Evolutionary conservation across 257 asterid species (phyloP).

Genomic region (Solanum appendiculatum): DNA sequence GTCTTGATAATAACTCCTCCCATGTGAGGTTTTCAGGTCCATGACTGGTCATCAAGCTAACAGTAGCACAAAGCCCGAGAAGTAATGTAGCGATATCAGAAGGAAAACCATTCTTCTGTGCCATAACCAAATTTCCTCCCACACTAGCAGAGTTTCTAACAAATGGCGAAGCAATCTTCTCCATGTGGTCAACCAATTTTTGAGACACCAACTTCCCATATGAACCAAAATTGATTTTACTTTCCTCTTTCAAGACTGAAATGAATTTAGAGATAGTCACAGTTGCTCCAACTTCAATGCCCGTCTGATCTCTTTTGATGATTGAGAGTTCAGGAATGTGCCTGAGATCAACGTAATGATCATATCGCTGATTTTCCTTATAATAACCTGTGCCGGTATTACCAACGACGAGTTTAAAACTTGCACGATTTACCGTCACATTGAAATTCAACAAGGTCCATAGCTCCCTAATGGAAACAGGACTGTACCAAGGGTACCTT

Average conservation of each 20-base stretch:
- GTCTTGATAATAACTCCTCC: conserved; percentile 42
- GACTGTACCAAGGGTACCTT: conserved; percentile 49
- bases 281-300: conserved; percentile 59
- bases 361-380: conserved; percentile 32
- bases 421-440: conserved; percentile 8
- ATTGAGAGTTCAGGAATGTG: conserved; percentile 45
- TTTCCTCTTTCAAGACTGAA: conserved; percentile 22
- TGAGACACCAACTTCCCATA: conserved; percentile 18
- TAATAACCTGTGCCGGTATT: conserved; percentile 62
- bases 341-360: conserved; percentile 46
- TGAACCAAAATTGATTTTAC: neutral
- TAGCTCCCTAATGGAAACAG: conserved; percentile 42
- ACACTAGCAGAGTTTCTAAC: conserved; percentile 56
- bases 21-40: conserved; percentile 23
- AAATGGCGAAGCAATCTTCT: conserved; percentile 48
- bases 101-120: conserved; percentile 63
- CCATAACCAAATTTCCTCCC: conserved; percentile 70
- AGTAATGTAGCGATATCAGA: conserved; percentile 58
- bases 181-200: conserved; percentile 54
- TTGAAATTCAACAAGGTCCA: conserved; percentile 27
- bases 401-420: conserved; percentile 48
- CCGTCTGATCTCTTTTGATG: conserved; percentile 22
- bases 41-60: conserved; percentile 25
- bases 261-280: conserved; percentile 48
- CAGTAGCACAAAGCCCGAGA: conserved; percentile 36